phyloP scores from a whole-genome alignment of 106 monocot genomes.

The Agapanthus africanus region DNA sequence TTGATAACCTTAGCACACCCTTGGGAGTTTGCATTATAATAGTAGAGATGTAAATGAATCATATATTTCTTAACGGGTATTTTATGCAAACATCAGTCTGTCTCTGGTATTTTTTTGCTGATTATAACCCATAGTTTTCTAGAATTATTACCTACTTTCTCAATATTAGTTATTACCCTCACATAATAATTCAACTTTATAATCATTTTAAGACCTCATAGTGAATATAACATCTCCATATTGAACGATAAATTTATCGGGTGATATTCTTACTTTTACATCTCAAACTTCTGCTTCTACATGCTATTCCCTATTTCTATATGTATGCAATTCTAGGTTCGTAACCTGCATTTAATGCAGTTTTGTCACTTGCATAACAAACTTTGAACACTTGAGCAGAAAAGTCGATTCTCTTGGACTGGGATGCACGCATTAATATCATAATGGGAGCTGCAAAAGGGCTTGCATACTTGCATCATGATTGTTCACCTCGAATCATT shows the following conservation, averaged over 20 bases:
- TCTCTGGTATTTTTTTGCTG: neutral
- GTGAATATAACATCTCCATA: no score
- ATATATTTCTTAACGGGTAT: neutral
- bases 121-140: neutral
- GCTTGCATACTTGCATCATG: constrained; percentile 93
- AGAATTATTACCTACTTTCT: neutral
- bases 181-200: no score
- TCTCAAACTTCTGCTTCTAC: neutral
- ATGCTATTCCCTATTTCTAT: neutral
- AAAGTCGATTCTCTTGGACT: constrained; percentile 77
- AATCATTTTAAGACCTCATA: no score
- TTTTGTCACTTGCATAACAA: neutral
- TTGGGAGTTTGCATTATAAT: no score
- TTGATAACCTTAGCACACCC: no score
- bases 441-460: constrained; percentile 97
- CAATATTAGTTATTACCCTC: neutral
- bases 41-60: no score
- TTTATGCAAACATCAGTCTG: neutral
- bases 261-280: no score
- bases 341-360: neutral
- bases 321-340: neutral
- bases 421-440: constrained; percentile 89
- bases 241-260: no score
- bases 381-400: constrained; percentile 36
- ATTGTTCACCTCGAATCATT: constrained; percentile 95